Base-by-base conservation (phyloP, 2,329 filamentous ascomycete species). In the Fusarium sp. region DNA sequence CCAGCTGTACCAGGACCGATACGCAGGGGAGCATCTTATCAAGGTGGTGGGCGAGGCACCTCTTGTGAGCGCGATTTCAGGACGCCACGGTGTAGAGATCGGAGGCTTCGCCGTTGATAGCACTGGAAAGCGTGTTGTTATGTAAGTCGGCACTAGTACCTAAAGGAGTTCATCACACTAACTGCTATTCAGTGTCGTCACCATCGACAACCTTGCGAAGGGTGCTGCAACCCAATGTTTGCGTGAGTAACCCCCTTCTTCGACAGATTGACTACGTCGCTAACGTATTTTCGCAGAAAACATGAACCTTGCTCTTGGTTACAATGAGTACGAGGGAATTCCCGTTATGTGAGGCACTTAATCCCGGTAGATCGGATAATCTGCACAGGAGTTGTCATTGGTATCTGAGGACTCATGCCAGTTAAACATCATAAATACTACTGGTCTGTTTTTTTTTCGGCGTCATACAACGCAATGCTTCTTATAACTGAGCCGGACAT, bases 1-100 rank as follows among this genome's bases (percentile, higher is more conserved):
- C 65, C 93, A 97, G 76, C 84, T 98, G 60, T 99, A 97, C 84
- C 95, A 98, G 81, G 95, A 98, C 74, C 88, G 95, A 23, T 99
- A 97, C 76, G 95, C 95, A 7, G 94, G 94, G 50, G 96, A 98
- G 86, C 95, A 94, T 82, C 89, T 99, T 17, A 90, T 99, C 77
- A 97, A 96, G 85, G 88, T 98, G 20, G 87, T 92, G 6, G 95
- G 95, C 54, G 95, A 98, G 1, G 41, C 51, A n/a, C 51, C 51
- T 6, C 30, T 54, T 22, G 51, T 54, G 41, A 54, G 51, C 44
- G 51, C 51, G 6, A 54, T 54, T 97, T 74, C 88, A 88, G 71
- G 89, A 91, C 67, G 92, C 82, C 95, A 98, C 77, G 91, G 92
- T 22, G 91, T 97, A 6, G 94, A 98, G 82, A 94, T 99, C 78